A percentile compares a stretch with the other conserved stretches of the same genome.
phyloP scores from a whole-genome alignment of 1,284 basidiomycete genomes.

The Ceratobasidium papillatum region DNA sequence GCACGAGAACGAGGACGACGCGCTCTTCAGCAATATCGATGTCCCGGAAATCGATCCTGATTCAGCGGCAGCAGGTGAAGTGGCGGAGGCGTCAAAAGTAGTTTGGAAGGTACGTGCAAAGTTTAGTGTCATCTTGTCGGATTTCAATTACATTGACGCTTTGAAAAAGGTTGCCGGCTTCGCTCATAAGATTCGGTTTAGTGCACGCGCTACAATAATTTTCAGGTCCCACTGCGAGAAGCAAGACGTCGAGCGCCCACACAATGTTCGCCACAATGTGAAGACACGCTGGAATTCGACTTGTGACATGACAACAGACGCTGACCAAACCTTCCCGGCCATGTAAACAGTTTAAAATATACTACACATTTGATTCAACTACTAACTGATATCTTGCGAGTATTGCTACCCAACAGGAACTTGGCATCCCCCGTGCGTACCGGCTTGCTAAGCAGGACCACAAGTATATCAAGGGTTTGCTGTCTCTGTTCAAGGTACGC shows the following conservation, averaged over 20 bases:
- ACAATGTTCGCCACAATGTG: background rate
- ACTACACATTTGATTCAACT: background rate
- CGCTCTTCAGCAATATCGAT: background rate
- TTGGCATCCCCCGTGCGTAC: background rate
- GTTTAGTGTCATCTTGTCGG: background rate
- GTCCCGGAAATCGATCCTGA: background rate
- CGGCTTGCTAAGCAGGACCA: background rate
- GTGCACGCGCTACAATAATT: background rate
- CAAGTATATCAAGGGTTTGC: background rate
- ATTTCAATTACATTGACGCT: background rate
- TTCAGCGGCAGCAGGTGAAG: background rate
- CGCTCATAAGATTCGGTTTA: background rate
- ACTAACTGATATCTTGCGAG: background rate
- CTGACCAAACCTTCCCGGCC: background rate
- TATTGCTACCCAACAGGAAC: background rate
- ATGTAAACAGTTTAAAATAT: background rate
- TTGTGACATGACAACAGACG: background rate
- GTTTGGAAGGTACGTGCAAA: background rate
- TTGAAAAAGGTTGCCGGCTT: background rate
- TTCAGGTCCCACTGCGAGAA: background rate
- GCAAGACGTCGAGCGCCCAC: background rate
- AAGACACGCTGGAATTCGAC: conserved; percentile 7
- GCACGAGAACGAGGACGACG: background rate
- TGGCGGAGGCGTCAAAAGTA: background rate
- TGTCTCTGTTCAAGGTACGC: background rate